These are phyloP conservation scores for Medicago lupulina DNA, from an alignment of 306 rosid species.

Conservation along the genomic window DNA sequence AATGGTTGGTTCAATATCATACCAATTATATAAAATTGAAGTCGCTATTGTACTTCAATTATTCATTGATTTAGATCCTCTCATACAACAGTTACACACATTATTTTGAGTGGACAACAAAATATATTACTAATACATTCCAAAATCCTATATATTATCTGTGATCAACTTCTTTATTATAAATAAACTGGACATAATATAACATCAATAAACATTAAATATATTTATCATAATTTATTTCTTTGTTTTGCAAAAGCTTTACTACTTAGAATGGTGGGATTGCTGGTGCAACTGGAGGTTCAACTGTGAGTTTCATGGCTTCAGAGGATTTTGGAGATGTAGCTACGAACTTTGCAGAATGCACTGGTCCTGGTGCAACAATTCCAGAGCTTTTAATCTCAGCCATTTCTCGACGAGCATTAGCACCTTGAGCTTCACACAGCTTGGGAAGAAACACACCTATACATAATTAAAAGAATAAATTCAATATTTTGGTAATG, in stretches of 20 bases:
- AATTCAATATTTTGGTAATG: no score
- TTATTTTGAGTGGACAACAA: background rate
- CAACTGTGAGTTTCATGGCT: slow-evolving; percentile 18
- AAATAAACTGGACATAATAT: background rate
- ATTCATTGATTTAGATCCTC: background rate
- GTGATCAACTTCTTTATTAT: slow-evolving; percentile 4
- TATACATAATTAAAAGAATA: background rate
- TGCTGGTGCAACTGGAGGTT: slow-evolving; percentile 42
- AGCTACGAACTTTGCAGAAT: slow-evolving; percentile 20
- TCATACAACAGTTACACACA: no score
- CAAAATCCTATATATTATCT: background rate
- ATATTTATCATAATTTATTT: background rate
- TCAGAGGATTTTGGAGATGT: slow-evolving; percentile 37
- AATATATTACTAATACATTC: no score
- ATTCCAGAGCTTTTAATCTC: slow-evolving; percentile 74
- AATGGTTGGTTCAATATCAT: no score
- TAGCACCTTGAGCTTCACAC: slow-evolving; percentile 65
- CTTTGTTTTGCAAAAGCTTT: background rate
- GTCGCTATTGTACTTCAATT: no score
- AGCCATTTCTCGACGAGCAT: slow-evolving; percentile 62
- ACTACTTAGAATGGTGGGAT: slow-evolving; percentile 37
- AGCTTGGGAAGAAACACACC: slow-evolving; percentile 89
- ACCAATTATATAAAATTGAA: no score
- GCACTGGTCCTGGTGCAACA: slow-evolving; percentile 68
- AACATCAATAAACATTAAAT: background rate